phyloP scores from a whole-genome alignment of 2,329 filamentous ascomycete species.

The Alternaria rosae region DNA sequence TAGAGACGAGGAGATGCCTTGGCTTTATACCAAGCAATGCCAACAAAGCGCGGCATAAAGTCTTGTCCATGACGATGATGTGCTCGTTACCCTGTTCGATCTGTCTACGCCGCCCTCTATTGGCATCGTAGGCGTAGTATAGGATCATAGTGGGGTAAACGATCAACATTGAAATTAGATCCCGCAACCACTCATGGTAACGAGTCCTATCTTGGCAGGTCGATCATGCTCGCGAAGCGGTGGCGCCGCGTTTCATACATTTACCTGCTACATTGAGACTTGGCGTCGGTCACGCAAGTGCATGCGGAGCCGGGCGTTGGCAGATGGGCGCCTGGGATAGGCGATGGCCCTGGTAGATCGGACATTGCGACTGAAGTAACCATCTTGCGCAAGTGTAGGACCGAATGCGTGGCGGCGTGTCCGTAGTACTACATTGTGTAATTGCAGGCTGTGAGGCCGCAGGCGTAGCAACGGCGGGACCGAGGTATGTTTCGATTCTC shows the following conservation, averaged over 20 bases:
- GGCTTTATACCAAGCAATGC: conserved; percentile 40
- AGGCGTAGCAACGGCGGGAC: not conserved
- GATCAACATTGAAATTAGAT: conserved; percentile 39
- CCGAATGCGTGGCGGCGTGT: conserved; percentile 2
- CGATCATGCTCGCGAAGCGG: conserved; percentile 21
- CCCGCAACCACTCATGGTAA: conserved; percentile 26
- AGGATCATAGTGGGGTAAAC: conserved; percentile 15
- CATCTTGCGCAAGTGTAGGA: conserved; percentile 18
- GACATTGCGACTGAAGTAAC: conserved; percentile 13
- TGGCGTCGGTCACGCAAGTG: conserved; percentile 11
- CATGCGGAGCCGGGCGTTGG: not conserved
- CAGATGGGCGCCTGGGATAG: conserved; percentile 7
- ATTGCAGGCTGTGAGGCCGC: conserved; percentile 12
- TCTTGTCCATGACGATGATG: conserved; percentile 14
- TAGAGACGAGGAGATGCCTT: conserved; percentile 26
- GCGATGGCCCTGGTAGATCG: not conserved
- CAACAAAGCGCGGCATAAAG: conserved; percentile 16
- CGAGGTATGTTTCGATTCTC: not conserved
- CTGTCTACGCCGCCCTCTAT: conserved; percentile 12
- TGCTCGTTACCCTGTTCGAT: conserved; percentile 14
- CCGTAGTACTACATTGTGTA: conserved; percentile 11
- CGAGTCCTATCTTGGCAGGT: conserved; percentile 43
- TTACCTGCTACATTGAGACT: conserved; percentile 40
- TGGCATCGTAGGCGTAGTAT: conserved; percentile 12
- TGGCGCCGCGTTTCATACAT: conserved; percentile 21